Evolutionary conservation across 495 filamentous ascomycete species (phyloP), one percentile per base, ranked within the genome.

Genomic region (Neurospora sp.): DNA sequence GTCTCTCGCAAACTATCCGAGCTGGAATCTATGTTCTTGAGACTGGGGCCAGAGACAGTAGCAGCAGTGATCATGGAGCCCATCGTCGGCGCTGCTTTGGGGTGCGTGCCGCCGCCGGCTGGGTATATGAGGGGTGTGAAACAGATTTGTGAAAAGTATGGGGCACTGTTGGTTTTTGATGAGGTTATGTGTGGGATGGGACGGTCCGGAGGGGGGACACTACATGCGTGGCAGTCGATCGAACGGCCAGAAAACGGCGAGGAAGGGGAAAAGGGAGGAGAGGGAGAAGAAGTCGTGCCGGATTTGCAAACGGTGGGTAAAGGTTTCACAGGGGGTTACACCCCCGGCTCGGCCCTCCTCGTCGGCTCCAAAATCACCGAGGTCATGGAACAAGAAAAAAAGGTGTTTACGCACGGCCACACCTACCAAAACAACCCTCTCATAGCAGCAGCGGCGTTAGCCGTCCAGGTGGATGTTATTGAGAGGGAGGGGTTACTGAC

Each of bases 131-230:
- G 81, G 44, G 89, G 88, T 42, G 88, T 93, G 82, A 86, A 86
- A 77, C 78, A 80, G 5, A 77, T 95, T 5, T 93, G 91, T 77
- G 81, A 88, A 39, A 87, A 87, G 73, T 84, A 93, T 76, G 91
- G 90, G 39, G 89, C 88, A 0, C 85, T 94, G 3, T 83, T 93
- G 38, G 90, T 94, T 69, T 81, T 92, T 5, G 92, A 94, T 75
- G 92, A 94, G 75, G 86, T 94, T 37, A 93, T 94, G 92, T 89
- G 90, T 78, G 92, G 91, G 0, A 91, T 91, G 86, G 90, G 90
- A 1, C 82, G 90, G 2, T 85, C 84, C 27, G 91, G 91, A 11
- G 39, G 39, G 4, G 39, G 39, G 0, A 88, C 84, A 4, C 74
- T 90, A 10, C 89, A 91, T 72, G 89, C 87, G 1, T 93, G 89